Evolutionary conservation across 2,329 filamentous ascomycete genomes (phyloP).

Genomic region (Lomentospora prolificans): DNA sequence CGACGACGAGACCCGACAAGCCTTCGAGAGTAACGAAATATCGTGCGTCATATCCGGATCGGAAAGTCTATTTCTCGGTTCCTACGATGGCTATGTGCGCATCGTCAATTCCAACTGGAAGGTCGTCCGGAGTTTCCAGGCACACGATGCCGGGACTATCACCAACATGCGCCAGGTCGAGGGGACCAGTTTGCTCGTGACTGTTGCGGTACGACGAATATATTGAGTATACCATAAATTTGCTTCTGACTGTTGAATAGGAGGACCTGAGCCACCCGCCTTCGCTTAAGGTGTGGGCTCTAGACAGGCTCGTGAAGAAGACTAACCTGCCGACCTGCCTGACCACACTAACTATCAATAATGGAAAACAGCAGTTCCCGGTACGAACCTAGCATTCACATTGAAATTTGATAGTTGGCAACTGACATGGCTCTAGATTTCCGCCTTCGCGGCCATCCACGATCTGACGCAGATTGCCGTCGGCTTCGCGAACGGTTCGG

Average conservation of each 20-base stretch:
- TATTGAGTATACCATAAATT: not conserved
- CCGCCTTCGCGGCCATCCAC: constrained; percentile 76
- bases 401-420: too few relatives aligned
- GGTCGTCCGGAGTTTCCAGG: constrained; percentile 75
- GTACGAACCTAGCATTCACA: too few relatives aligned
- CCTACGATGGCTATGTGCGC: constrained; percentile 73
- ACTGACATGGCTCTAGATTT: too few relatives aligned
- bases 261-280: constrained; percentile 86
- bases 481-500: constrained; percentile 90
- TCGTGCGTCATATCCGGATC: constrained; percentile 79
- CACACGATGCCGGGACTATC: constrained; percentile 69
- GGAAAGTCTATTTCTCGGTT: constrained; percentile 82
- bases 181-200: constrained; percentile 77
- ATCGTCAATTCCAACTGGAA: constrained; percentile 85
- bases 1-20: constrained; percentile 67
- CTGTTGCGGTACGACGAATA: constrained; percentile 46
- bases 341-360: constrained; percentile 76
- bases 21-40: constrained; percentile 76
- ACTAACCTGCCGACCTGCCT: constrained; percentile 81
- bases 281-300: constrained; percentile 90
- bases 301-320: constrained; percentile 91
- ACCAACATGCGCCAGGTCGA: constrained; percentile 89
- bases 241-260: constrained; percentile 29
- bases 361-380: constrained; percentile 88
- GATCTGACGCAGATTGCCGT: constrained; percentile 89